phyloP scores from a whole-genome alignment of 331 rosid species.

The Malus hybrid region DNA sequence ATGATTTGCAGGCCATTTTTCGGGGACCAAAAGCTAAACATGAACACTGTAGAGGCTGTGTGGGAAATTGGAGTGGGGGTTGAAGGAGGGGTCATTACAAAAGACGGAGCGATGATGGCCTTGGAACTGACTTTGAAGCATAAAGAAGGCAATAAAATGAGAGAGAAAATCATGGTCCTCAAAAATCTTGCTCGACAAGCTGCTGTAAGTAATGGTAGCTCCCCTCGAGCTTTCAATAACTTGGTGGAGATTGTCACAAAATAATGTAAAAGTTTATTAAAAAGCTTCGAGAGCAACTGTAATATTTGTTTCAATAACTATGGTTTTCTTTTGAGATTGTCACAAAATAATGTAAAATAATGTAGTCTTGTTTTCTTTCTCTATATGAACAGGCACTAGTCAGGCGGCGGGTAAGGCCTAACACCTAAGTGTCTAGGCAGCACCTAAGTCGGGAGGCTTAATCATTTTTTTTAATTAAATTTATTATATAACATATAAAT shows the following conservation, averaged over 20 bases:
- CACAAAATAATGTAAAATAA: too few species aligned
- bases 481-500: too few species aligned
- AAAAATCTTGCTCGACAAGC: conserved; percentile 28
- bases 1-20: conserved; percentile 60
- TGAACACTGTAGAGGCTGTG: conserved; percentile 20
- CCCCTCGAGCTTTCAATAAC: conserved; percentile 25
- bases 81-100: conserved; percentile 37
- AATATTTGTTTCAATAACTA: too few species aligned
- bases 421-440: too few species aligned
- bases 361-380: too few species aligned
- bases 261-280: background rate
- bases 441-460: too few species aligned
- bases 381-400: too few species aligned
- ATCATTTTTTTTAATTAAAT: too few species aligned
- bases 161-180: conserved; percentile 24
- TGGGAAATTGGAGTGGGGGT: conserved; percentile 49
- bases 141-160: conserved; percentile 37
- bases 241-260: conserved; percentile 28
- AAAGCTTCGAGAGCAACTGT: too few species aligned
- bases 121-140: conserved; percentile 22
- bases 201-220: conserved; percentile 32
- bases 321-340: too few species aligned
- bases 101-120: conserved; percentile 9
- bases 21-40: conserved; percentile 57
- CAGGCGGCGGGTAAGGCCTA: too few species aligned